phyloP scores from a whole-genome alignment of 2,329 filamentous ascomycete species.

The Xylaria sp. region DNA sequence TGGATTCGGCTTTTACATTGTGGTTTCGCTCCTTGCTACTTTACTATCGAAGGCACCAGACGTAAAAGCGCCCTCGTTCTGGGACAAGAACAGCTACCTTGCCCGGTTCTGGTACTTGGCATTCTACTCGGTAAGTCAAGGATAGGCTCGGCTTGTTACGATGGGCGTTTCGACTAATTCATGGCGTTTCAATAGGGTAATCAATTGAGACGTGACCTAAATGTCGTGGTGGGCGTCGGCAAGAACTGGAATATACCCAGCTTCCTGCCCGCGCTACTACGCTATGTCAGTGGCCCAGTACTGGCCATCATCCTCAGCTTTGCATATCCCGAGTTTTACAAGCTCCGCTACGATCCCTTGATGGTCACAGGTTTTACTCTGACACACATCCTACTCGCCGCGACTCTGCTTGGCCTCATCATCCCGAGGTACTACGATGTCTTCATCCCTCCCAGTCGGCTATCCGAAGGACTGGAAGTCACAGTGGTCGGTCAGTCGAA shows the following conservation, averaged over 20 bases:
- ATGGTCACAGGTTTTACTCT: constrained; percentile 57
- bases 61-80: constrained; percentile 49
- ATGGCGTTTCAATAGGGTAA: constrained; percentile 51
- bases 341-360: constrained; percentile 54
- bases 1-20: constrained; percentile 59
- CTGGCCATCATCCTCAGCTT: constrained; percentile 59
- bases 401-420: constrained; percentile 55
- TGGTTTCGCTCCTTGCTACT: constrained; percentile 47
- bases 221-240: constrained; percentile 57
- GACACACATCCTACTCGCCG: constrained; percentile 52
- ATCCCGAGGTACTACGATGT: constrained; percentile 60
- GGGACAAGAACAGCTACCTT: constrained; percentile 45
- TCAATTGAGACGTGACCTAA: constrained; percentile 61
- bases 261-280: constrained; percentile 57
- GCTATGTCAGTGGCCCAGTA: constrained; percentile 56
- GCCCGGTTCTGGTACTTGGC: constrained; percentile 57
- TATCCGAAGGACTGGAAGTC: constrained; percentile 48
- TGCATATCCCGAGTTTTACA: constrained; percentile 56
- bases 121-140: constrained; percentile 60
- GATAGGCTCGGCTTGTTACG: background rate
- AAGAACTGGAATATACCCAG: constrained; percentile 62
- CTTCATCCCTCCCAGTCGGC: constrained; percentile 55
- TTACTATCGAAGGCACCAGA: constrained; percentile 51
- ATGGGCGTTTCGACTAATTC: background rate
- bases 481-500: constrained; percentile 18